Evolutionary conservation across 768 basidiomycete genomes (phyloP), one percentile per base, ranked within the genome.

Genomic region (Sistotremastrum suecicum): DNA sequence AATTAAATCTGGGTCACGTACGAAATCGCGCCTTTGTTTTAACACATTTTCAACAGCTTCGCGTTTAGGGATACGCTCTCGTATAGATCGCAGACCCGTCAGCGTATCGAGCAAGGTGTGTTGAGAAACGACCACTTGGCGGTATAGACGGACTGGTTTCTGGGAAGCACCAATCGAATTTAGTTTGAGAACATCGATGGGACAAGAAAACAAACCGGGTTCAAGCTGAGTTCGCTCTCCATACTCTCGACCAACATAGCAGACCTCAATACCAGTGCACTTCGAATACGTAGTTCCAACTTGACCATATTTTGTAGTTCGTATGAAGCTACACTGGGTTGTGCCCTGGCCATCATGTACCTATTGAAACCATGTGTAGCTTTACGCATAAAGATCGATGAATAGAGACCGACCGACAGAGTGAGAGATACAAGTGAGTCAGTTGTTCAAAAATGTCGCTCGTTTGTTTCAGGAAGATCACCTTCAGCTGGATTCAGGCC

Each of bases 91-190:
- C 4, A 73, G 53, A 33, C 69, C 68, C 2, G 63, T 69, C 53
- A 71, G 57, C 20, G 67, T 52, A 48, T 73, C 69, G 10, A 71
- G 59, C 28, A 66, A 53, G 43, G 58, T 62, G 43, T 70, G 71
- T 37, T 73, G 54, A 20, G 58, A 56, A 4, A 46, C 48, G 30
- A 68, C 58, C 5, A 65, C 55, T 36, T 63, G 56, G 33, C 64
- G 60, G 48, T 72, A 74, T 42, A 64, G 63, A 30, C 56, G 57
- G 53, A 71, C 61, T n/a, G 70, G 70, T 64, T 72, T 72, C 68
- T 72, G 30, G 12, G 39, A 4, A 12, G 10, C 11, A 20, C 20
- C 20, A 20, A 20, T 20, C 12, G 35, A 39, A 36, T 43, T 36
- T 42, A 31, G 31, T 3, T 34, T 42, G 37, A 10, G 1, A 37